These are phyloP conservation scores for Aquilaria sinensis DNA, from an alignment of 345 rosid genomes.

Conservation along the genomic window DNA sequence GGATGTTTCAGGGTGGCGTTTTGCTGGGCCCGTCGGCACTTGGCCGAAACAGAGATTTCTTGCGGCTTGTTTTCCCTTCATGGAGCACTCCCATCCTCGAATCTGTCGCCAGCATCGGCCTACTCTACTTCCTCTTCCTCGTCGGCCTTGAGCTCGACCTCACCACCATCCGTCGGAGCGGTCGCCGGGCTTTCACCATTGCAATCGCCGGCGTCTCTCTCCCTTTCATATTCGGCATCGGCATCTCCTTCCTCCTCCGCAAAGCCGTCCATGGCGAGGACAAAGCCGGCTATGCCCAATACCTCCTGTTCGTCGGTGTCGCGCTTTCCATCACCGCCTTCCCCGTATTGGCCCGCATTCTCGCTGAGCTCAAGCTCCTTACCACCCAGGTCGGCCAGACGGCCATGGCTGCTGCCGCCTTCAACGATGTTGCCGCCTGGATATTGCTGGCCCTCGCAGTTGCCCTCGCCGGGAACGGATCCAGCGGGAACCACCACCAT, in stretches of 20 bases:
- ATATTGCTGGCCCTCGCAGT: slow-evolving; percentile 41
- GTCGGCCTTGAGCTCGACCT: slow-evolving; percentile 67
- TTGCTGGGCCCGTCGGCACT: slow-evolving; percentile 54
- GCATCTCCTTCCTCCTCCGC: slow-evolving; percentile 35
- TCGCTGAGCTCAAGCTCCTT: slow-evolving; percentile 47
- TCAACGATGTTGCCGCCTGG: slow-evolving; percentile 49
- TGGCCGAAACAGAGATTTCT: slow-evolving; percentile 37
- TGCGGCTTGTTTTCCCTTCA: slow-evolving; percentile 40
- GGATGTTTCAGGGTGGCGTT: slow-evolving; percentile 36
- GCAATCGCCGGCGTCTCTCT: slow-evolving; percentile 52
- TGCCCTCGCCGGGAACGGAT: slow-evolving; percentile 34
- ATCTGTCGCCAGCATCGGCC: slow-evolving; percentile 52
- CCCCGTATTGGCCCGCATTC: slow-evolving; percentile 47
- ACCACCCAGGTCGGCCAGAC: slow-evolving; percentile 45
- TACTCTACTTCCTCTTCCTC: slow-evolving; percentile 53
- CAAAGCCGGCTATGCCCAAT: slow-evolving; percentile 34
- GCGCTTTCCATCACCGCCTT: slow-evolving; percentile 50
- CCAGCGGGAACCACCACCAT: not conserved
- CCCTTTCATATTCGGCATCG: slow-evolving; percentile 44
- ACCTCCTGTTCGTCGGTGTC: slow-evolving; percentile 41
- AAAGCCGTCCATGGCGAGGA: slow-evolving; percentile 26
- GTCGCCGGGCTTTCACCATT: slow-evolving; percentile 35
- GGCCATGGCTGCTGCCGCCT: slow-evolving; percentile 49
- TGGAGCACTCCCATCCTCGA: slow-evolving; percentile 48
- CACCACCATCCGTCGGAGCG: slow-evolving; percentile 28